These are phyloP conservation scores for Grosmannia clavigera DNA, from an alignment of 2,329 filamentous ascomycete genomes.

Conservation along the genomic window DNA sequence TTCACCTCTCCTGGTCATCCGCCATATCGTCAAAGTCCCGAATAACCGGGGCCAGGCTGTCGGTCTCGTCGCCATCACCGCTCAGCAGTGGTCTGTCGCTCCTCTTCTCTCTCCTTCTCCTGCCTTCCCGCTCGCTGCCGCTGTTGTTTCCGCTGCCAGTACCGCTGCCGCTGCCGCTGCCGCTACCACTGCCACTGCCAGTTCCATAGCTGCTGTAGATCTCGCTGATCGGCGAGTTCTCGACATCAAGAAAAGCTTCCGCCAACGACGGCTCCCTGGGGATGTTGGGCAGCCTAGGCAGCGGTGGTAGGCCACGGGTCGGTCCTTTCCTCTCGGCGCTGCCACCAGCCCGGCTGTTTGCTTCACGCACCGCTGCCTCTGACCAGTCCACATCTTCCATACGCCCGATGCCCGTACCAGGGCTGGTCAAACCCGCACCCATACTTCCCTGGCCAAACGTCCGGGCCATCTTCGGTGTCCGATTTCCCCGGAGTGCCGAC, in stretches of 20 bases:
- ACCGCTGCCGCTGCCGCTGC: constrained; percentile 6
- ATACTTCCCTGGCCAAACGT: not conserved
- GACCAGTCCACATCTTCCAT: constrained; percentile 17
- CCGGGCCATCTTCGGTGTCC: not conserved
- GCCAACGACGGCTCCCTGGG: constrained; percentile 2
- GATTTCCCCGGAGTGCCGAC: not conserved
- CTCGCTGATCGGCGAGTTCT: constrained; percentile 16
- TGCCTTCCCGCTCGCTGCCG: not conserved
- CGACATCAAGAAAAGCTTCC: constrained; percentile 15
- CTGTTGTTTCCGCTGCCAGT: not conserved
- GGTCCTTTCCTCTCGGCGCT: not conserved
- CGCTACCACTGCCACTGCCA: constrained; percentile 8
- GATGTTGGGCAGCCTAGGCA: constrained; percentile 8
- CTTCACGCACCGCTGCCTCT: not conserved
- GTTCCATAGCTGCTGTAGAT: constrained; percentile 8
- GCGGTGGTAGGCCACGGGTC: not conserved
- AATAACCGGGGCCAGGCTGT: constrained; percentile 18
- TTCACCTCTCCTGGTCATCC: constrained; percentile 8
- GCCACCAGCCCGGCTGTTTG: not conserved
- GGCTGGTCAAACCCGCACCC: no score
- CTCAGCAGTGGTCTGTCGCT: constrained; percentile 12
- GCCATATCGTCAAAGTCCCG: constrained; percentile 25
- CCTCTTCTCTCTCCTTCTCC: not conserved
- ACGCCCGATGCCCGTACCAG: constrained; percentile 10
- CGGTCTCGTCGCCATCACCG: constrained; percentile 12